A percentile compares a stretch with the other conserved stretches of the same genome.
These are phyloP conservation scores for Paraleonurus japonicus DNA, from an alignment of 257 asterid genomes.

Conservation along the genomic window DNA sequence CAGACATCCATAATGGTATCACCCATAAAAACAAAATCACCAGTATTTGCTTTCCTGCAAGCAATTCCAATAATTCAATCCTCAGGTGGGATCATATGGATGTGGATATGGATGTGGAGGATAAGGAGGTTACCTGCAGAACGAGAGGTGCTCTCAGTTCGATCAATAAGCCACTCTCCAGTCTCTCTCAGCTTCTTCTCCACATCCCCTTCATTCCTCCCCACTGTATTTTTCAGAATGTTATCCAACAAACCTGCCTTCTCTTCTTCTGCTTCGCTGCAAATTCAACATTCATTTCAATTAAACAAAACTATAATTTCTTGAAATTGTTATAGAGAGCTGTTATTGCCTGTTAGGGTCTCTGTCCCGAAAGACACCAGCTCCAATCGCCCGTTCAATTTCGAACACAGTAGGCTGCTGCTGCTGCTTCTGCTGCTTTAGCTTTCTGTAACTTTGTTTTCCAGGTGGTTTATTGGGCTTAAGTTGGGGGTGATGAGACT, in stretches of 20 bases:
- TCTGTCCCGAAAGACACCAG: constrained; percentile 63
- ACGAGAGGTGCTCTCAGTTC: constrained; percentile 44
- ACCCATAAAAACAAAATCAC: constrained; percentile 47
- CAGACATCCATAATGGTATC: constrained; percentile 61
- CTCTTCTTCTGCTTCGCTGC: constrained; percentile 41
- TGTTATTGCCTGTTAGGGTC: constrained; percentile 45
- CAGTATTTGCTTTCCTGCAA: constrained; percentile 68
- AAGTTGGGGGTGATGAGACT: constrained; percentile 19
- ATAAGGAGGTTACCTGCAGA: constrained; percentile 41
- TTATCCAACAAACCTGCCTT: constrained; percentile 41
- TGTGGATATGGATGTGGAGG: no score
- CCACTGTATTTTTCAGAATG: constrained; percentile 45
- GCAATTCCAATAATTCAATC: background rate
- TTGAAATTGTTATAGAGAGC: background rate
- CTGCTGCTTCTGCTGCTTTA: constrained; percentile 25
- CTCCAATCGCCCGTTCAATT: constrained; percentile 78
- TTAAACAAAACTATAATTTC: background rate
- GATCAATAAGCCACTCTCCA: constrained; percentile 65
- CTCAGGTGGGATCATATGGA: no score
- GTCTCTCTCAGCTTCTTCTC: constrained; percentile 78
- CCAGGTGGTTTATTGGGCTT: constrained; percentile 30
- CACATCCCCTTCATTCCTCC: constrained; percentile 53
- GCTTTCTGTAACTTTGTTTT: constrained; percentile 14
- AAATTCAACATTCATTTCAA: background rate
- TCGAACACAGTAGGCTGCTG: constrained; percentile 58